Base-by-base conservation (phyloP, 1,284 basidiomycete genomes). In the Leccinum pachyderme region DNA sequence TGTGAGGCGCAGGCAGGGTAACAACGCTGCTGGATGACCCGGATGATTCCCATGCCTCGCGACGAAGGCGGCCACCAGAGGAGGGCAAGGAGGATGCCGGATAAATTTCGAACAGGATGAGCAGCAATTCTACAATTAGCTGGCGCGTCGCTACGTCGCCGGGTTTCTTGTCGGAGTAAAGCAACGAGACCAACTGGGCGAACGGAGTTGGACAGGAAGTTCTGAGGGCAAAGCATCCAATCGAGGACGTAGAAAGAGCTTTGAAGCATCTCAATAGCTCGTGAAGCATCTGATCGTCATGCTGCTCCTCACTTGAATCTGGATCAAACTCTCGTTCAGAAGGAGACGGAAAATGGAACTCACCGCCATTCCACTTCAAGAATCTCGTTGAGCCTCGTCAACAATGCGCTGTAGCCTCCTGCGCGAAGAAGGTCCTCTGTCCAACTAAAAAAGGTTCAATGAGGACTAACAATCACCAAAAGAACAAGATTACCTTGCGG, bases 121-220 rank as follows among this genome's bases (percentile, higher is more conserved):
- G 75, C 43, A 96, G 78, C 13, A 97, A 76, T 56, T 99, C 96
- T 51, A 93, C 75, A 51, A 99, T 93, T 50, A 98, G 81, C 67
- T 96, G 93, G 39, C 95, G 85, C 4, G 92, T 91, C 2, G 85
- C 80, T 2, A 98, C 79, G 52, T 99, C 96, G 41, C 96, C 96
- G 0, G 96, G 96, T 69, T 95, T 95, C 77, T 98, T 98, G 75
- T 98, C 95, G 1, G 93, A 95, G 73, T 93, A 98, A 4, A 99
- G 79, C 3, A 99, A 80, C 3, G 84, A 76, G 12, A 94, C 80
- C 8, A 99, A 79, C 56, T 93, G 88, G 1, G 81, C 77, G 69
- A 94, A 98, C 0, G 97, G 97, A 0, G 86, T 84, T 0, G 95
- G 95, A 51, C 88, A 89, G 25, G 85, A 85, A 58, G 83, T 87